These are phyloP conservation scores for Rhododendron mucronatum DNA, from an alignment of 148 eudicot species.

Conservation along the genomic window DNA sequence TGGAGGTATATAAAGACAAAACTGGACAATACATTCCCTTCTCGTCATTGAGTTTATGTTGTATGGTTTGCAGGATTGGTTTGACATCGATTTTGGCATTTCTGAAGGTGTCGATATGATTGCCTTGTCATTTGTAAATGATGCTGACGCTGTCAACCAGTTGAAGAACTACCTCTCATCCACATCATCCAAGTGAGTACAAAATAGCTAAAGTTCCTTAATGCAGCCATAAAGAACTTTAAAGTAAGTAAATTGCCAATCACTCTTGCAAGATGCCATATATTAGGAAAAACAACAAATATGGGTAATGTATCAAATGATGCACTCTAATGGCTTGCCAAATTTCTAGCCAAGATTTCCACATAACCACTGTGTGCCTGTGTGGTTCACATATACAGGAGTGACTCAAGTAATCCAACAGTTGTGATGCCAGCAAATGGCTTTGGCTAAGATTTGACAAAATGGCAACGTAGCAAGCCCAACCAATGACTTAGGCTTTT, in stretches of 20 bases:
- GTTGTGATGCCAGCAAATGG: neutral
- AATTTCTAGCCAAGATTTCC: neutral
- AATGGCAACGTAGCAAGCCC: neutral
- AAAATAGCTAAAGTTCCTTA: neutral
- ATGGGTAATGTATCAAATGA: neutral
- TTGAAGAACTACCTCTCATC: slow-evolving; percentile 36
- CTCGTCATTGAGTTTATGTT: neutral
- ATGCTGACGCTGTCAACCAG: slow-evolving; percentile 37
- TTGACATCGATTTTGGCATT: slow-evolving; percentile 42
- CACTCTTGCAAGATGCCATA: neutral
- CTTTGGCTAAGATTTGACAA: neutral
- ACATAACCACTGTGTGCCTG: neutral
- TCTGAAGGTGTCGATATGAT: slow-evolving; percentile 47
- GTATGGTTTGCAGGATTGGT: slow-evolving; percentile 43
- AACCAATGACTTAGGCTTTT: neutral
- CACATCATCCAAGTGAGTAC: slow-evolving; percentile 30
- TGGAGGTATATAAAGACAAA: neutral
- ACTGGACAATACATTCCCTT: neutral
- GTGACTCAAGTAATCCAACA: neutral
- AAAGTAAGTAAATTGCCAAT: neutral
- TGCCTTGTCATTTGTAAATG: slow-evolving; percentile 47
- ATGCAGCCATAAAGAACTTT: neutral
- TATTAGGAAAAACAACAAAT: neutral
- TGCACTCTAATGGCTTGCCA: neutral
- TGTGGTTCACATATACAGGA: neutral